These are phyloP conservation scores for Flaveria trinervia DNA, from an alignment of 129 eudicot species.

Conservation along the genomic window DNA sequence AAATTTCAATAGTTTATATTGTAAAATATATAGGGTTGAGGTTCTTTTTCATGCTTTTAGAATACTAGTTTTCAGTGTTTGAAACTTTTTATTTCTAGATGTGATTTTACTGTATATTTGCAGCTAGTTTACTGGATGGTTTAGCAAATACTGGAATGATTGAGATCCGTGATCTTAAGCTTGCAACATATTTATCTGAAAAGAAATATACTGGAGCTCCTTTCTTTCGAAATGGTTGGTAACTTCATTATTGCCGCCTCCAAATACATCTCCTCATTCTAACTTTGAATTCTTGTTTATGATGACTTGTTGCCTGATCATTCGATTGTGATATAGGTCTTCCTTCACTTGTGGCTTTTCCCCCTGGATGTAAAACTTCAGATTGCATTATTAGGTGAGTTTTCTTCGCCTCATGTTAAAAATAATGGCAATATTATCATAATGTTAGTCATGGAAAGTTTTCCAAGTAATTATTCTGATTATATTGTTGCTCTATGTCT, in stretches of 20 bases:
- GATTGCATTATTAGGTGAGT: conserved; percentile 76
- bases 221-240: conserved; percentile 80
- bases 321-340: conserved; percentile 55
- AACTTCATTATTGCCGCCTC: background rate
- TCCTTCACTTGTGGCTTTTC: conserved; percentile 77
- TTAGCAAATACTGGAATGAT: conserved; percentile 73
- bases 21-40: conserved; percentile 1
- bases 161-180: conserved; percentile 70
- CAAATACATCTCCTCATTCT: background rate
- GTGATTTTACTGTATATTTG: conserved; percentile 23
- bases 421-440: conserved; percentile 8
- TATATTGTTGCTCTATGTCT: conserved; percentile 17
- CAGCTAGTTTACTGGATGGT: conserved; percentile 69
- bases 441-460: background rate
- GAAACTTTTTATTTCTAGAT: background rate
- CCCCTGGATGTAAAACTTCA: conserved; percentile 77
- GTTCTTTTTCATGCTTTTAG: background rate
- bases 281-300: background rate
- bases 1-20: background rate
- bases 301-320: conserved; percentile 12
- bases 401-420: conserved; percentile 13
- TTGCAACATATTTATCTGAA: conserved; percentile 75
- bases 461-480: background rate
- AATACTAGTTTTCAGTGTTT: background rate
- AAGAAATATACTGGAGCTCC: conserved; percentile 76